These are phyloP conservation scores for Paramarasmius palmivorus DNA, from an alignment of 1,284 basidiomycete genomes.

Conservation along the genomic window DNA sequence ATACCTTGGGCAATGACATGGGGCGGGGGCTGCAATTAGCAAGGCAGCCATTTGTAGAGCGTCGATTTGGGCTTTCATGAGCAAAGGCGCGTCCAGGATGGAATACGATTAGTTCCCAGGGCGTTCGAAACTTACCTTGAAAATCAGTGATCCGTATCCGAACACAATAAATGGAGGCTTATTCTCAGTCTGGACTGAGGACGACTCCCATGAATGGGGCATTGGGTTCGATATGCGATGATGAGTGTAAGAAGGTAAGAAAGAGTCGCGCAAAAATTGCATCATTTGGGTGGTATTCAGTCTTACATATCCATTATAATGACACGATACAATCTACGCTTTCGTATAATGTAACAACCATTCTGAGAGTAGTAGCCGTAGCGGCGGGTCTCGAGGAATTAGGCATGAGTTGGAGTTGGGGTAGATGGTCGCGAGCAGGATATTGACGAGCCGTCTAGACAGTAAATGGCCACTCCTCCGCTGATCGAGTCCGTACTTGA, in stretches of 20 bases:
- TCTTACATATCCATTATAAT: no score
- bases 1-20: conserved; percentile 62
- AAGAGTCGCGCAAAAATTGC: no score
- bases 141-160: conserved; percentile 82
- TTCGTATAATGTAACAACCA: not conserved
- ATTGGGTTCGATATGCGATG: not conserved
- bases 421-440: not conserved
- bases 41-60: not conserved
- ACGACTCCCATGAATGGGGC: not conserved
- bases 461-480: not conserved
- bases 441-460: not conserved
- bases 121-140: conserved; percentile 55
- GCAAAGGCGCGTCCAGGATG: not conserved
- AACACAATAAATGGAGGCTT: conserved; percentile 61
- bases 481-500: not conserved
- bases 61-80: not conserved
- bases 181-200: not conserved
- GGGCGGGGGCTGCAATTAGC: conserved; percentile 61
- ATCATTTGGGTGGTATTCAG: no score
- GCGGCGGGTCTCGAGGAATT: not conserved
- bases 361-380: not conserved
- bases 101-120: conserved; percentile 4
- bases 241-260: not conserved
- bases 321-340: no score
- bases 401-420: not conserved